phyloP scores from a whole-genome alignment of 176 grass and related monocot species.

The Avena insularis region DNA sequence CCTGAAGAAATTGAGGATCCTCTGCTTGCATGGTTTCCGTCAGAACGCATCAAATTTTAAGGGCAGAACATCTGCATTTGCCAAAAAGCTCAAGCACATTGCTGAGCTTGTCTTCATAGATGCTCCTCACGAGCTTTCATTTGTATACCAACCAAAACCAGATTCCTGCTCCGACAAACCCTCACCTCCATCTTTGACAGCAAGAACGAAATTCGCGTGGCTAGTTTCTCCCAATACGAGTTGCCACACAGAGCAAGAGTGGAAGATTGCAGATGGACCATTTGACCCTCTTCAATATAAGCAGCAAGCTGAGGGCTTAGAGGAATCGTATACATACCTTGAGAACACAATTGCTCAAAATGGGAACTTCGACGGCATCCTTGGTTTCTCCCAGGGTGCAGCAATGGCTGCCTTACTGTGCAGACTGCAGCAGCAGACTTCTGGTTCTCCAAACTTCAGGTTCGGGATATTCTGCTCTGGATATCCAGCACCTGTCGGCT shows the following conservation, averaged over 20 bases:
- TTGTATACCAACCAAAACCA: conserved; percentile 63
- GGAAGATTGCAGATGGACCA: conserved; percentile 59
- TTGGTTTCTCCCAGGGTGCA: conserved; percentile 92
- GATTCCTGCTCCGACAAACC: conserved; percentile 21
- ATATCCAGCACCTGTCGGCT: conserved; percentile 45
- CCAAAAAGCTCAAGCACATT: conserved; percentile 88
- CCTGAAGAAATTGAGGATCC: conserved; percentile 68
- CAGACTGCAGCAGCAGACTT: conserved; percentile 60
- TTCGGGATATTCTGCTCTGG: conserved; percentile 89
- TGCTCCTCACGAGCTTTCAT: conserved; percentile 79
- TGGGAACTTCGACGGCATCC: conserved; percentile 68
- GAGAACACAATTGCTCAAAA: conserved; percentile 54
- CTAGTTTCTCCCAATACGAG: conserved; percentile 51
- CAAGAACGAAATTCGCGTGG: conserved; percentile 79
- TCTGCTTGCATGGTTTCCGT: conserved; percentile 97
- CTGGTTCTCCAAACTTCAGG: conserved; percentile 45
- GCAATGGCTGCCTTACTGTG: conserved; percentile 83
- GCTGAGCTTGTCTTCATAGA: conserved; percentile 80
- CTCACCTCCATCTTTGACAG: conserved; percentile 33
- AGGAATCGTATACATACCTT: conserved; percentile 67
- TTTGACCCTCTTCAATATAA: conserved; percentile 84
- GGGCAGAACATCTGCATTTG: conserved; percentile 87
- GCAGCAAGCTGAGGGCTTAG: conserved; percentile 76
- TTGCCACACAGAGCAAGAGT: conserved; percentile 46
- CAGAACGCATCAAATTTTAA: conserved; percentile 90